phyloP scores from a whole-genome alignment of 1,139 yeast species.

The Ashbya aceris region DNA sequence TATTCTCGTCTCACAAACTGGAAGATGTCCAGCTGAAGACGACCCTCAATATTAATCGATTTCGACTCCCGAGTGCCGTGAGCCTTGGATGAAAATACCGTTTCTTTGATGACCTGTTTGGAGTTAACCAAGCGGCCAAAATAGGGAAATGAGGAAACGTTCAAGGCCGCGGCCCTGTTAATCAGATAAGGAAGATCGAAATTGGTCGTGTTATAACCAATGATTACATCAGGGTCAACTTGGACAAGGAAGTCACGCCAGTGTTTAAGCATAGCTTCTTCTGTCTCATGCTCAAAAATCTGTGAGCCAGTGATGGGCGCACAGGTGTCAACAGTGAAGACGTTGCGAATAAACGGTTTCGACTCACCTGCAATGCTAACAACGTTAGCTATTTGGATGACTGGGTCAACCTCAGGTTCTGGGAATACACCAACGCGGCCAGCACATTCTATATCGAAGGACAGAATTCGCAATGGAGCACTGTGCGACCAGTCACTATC shows the following conservation, averaged over 20 bases:
- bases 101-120: slow-evolving; percentile 69
- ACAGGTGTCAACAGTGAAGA: slow-evolving; percentile 86
- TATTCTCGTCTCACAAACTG: slow-evolving; percentile 93
- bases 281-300: slow-evolving; percentile 65
- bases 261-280: slow-evolving; percentile 68
- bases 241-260: slow-evolving; percentile 82
- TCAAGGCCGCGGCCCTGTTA: slow-evolving; percentile 74
- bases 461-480: slow-evolving; percentile 88
- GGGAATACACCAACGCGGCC: slow-evolving; percentile 97
- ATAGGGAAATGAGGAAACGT: slow-evolving; percentile 63
- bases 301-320: slow-evolving; percentile 91
- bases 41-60: slow-evolving; percentile 85
- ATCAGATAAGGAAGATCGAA: slow-evolving; percentile 91
- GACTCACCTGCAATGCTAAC: slow-evolving; percentile 65
- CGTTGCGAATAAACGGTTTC: slow-evolving; percentile 89
- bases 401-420: slow-evolving; percentile 87
- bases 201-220: slow-evolving; percentile 91
- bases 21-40: slow-evolving; percentile 87
- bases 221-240: slow-evolving; percentile 91
- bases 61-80: slow-evolving; percentile 94
- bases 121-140: slow-evolving; percentile 68
- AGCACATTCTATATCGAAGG: slow-evolving; percentile 97
- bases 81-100: slow-evolving; percentile 87
- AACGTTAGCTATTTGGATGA: slow-evolving; percentile 94
- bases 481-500: slow-evolving; percentile 92